phyloP scores from a whole-genome alignment of 1,284 basidiomycete species.

The Hypsizygus ulmarius region DNA sequence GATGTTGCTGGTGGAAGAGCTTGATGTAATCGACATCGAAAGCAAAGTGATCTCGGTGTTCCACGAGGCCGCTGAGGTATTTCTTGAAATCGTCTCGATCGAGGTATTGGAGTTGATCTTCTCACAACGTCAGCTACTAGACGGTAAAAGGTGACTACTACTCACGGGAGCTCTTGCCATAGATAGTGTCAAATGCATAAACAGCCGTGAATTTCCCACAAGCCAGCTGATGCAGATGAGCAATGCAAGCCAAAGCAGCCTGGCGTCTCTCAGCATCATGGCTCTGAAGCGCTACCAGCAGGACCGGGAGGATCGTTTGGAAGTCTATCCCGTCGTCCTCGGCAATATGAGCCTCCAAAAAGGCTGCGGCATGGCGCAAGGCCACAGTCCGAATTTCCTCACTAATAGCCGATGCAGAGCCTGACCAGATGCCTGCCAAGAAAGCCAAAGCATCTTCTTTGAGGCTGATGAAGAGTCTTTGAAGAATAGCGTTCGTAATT shows the following conservation, averaged over 20 bases:
- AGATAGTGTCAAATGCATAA: constrained; percentile 83
- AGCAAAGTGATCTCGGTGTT: constrained; percentile 59
- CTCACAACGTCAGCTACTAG: constrained; percentile 2
- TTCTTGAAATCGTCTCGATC: constrained; percentile 68
- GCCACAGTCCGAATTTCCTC: constrained; percentile 41
- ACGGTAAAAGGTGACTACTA: constrained; percentile 13
- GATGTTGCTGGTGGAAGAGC: constrained; percentile 60
- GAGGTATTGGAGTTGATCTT: constrained; percentile 76
- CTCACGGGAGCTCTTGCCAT: constrained; percentile 69
- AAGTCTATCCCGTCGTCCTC: constrained; percentile 67
- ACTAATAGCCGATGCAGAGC: constrained; percentile 11
- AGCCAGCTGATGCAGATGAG: constrained; percentile 41
- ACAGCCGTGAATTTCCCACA: constrained; percentile 54
- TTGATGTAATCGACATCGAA: constrained; percentile 69
- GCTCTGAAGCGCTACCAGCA: constrained; percentile 68
- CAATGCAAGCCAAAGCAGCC: constrained; percentile 66
- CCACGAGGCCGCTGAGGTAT: constrained; percentile 62
- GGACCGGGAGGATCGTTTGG: constrained; percentile 80
- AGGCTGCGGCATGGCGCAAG: constrained; percentile 68
- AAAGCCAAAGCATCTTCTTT: constrained; percentile 78
- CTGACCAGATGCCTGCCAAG: constrained; percentile 69
- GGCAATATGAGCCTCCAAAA: constrained; percentile 68
- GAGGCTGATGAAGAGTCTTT: constrained; percentile 65
- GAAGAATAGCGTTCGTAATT: constrained; percentile 59
- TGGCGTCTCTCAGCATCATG: constrained; percentile 54